Conservation (phyloP, 1,284 basidiomycete genomes). For the Athelia sp. region DNA sequence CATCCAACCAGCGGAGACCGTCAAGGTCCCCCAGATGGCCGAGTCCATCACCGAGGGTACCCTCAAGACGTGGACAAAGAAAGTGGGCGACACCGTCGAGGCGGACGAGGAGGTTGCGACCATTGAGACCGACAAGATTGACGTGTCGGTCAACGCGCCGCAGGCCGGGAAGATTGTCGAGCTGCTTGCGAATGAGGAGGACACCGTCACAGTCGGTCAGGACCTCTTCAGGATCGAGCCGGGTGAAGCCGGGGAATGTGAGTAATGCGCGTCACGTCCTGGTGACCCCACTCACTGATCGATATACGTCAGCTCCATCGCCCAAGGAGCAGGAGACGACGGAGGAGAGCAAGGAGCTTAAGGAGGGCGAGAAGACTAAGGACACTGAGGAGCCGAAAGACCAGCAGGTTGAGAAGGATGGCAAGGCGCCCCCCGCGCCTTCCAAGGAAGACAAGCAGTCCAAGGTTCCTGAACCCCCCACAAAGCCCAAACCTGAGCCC, state of each 20-base stretch:
- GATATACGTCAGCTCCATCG: conserved; percentile 1
- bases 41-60: conserved; percentile 99
- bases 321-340: conserved; percentile 30
- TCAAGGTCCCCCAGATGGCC: conserved; percentile 99
- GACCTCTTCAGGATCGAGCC: conserved; percentile 91
- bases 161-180: conserved; percentile 86
- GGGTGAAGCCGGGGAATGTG: conserved; percentile 56
- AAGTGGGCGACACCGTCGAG: conserved; percentile 88
- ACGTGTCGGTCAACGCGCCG: conserved; percentile 95
- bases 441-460: conserved; percentile 28
- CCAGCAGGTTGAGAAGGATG: conserved; percentile 43
- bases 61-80: conserved; percentile 92
- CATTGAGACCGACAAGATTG: conserved; percentile 99
- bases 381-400: conserved; percentile 38
- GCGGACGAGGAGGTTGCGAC: conserved; percentile 96
- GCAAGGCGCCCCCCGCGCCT: conserved; percentile 36
- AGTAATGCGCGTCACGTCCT: conserved; percentile 26
- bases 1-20: conserved; percentile 61
- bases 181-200: conserved; percentile 86
- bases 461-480: conserved; percentile 9
- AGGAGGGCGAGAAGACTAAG: conserved; percentile 20
- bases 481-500: conserved; percentile 18
- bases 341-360: conserved; percentile 31
- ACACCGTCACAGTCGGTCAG: conserved; percentile 93
- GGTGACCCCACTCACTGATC: background rate